Evolutionary conservation across 306 rosid genomes (phyloP).

Genomic region (Ziziphus jujuba): DNA sequence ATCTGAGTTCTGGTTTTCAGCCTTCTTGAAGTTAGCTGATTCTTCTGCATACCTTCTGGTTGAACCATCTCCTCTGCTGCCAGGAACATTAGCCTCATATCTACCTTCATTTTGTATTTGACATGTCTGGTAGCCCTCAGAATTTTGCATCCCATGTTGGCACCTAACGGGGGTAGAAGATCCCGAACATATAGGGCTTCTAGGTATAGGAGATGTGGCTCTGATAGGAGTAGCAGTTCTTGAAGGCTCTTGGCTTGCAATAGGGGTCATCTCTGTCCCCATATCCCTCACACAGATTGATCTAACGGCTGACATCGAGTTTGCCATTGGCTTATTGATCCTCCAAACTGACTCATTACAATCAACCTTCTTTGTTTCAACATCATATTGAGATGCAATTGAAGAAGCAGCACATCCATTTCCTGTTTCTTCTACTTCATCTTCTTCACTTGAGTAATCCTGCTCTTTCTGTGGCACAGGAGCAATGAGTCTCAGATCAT

Average conservation of each 20-base stretch:
- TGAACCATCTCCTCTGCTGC: constrained; percentile 25
- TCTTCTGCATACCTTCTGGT: constrained; percentile 43
- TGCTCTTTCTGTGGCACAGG: constrained; percentile 84
- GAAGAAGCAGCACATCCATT: constrained; percentile 26
- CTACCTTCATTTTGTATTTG: constrained; percentile 20
- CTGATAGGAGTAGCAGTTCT: constrained; percentile 86
- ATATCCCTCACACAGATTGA: constrained; percentile 87
- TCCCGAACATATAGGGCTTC: constrained; percentile 80
- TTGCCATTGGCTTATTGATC: constrained; percentile 45
- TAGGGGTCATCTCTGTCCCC: constrained; percentile 99
- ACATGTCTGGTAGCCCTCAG: constrained; percentile 34
- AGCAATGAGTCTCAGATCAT: constrained; percentile 90
- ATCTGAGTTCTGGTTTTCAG: constrained; percentile 45
- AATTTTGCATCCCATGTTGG: constrained; percentile 45
- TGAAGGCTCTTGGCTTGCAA: constrained; percentile 92
- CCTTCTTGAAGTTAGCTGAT: constrained; percentile 38
- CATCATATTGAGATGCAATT: constrained; percentile 31
- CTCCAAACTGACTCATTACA: constrained; percentile 75
- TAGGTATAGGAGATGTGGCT: constrained; percentile 65
- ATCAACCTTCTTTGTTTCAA: constrained; percentile 73
- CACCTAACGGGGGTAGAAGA: constrained; percentile 66
- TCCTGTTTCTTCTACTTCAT: constrained; percentile 38
- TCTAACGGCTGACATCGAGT: constrained; percentile 43
- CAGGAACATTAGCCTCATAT: constrained; percentile 24
- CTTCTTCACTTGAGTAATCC: constrained; percentile 53